Evolutionary conservation across 140 eudicot species (phyloP).

Genomic region (Bidens hawaiensis): DNA sequence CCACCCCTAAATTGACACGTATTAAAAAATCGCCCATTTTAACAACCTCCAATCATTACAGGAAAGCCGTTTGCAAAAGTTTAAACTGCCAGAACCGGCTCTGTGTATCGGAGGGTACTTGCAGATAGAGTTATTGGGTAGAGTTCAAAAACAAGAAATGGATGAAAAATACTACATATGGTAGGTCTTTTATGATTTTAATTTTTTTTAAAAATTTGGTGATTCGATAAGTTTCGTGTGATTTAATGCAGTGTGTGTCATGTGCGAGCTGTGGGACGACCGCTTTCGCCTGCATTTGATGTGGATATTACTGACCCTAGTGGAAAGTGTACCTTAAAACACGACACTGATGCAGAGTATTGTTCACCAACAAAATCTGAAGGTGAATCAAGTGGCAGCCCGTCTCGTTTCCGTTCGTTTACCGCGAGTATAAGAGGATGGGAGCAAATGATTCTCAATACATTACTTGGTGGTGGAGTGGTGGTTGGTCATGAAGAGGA

Average conservation of each 20-base stretch:
- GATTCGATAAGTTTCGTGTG: neutral
- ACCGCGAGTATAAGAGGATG: conserved; percentile 53
- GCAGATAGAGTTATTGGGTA: conserved; percentile 72
- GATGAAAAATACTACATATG: conserved; percentile 78
- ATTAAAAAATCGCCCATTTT: neutral
- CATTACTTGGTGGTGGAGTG: conserved; percentile 44
- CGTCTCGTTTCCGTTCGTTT: conserved; percentile 30
- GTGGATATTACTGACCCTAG: conserved; percentile 42
- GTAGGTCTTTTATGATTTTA: conserved; percentile 29
- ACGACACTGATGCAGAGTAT: conserved; percentile 27
- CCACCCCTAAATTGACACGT: no score
- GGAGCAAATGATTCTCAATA: conserved; percentile 57
- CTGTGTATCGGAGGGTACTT: conserved; percentile 78
- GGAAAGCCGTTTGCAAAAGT: conserved; percentile 68
- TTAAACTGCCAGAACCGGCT: conserved; percentile 82
- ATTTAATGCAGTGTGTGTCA: conserved; percentile 46
- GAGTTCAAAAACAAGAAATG: conserved; percentile 87
- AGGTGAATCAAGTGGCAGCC: conserved; percentile 30
- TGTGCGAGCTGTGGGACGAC: conserved; percentile 67
- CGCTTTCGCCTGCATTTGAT: conserved; percentile 57
- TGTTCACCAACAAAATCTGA: conserved; percentile 26
- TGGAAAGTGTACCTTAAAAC: conserved; percentile 47
- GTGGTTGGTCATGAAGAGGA: conserved; percentile 12
- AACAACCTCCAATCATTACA: conserved; percentile 12
- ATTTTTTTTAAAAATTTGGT: neutral